Evolutionary conservation across 2,329 filamentous ascomycete species (phyloP).

Genomic region (Fusarium chlamydosporum): DNA sequence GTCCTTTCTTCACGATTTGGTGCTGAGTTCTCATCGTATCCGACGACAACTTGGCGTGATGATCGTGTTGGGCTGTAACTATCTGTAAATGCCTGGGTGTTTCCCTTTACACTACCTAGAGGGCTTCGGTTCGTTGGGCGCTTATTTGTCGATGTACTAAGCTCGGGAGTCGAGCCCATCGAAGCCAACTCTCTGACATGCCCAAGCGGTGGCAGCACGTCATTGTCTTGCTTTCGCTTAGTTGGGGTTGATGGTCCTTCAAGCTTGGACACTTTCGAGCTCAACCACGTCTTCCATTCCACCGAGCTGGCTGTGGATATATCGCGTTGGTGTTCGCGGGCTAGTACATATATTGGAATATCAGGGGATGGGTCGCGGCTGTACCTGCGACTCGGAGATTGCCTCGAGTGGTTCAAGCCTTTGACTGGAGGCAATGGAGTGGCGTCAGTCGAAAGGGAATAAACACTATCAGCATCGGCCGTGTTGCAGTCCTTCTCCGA

Average conservation of each 20-base stretch:
- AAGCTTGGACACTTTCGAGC: constrained; percentile 65
- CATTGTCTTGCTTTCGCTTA: constrained; percentile 16
- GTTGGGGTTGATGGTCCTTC: constrained; percentile 51
- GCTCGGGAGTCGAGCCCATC: constrained; percentile 57
- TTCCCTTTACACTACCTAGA: constrained; percentile 30
- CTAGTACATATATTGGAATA: constrained; percentile 36
- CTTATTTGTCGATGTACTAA: not conserved
- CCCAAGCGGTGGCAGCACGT: constrained; percentile 45
- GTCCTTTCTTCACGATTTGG: constrained; percentile 12
- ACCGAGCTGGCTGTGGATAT: constrained; percentile 62
- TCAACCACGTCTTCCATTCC: constrained; percentile 70
- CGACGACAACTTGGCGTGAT: not conserved
- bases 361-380: constrained; percentile 24
- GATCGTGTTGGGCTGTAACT: not conserved
- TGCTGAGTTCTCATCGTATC: constrained; percentile 41
- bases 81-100: constrained; percentile 7
- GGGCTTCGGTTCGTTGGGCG: constrained; percentile 21
- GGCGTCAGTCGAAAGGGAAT: constrained; percentile 56
- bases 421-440: not conserved
- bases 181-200: constrained; percentile 67
- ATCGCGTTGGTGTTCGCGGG: constrained; percentile 53
- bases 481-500: constrained; percentile 58
- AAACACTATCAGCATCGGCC: constrained; percentile 64
- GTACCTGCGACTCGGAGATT: constrained; percentile 10
- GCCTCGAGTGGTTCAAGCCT: not conserved